A percentile compares a stretch with the other conserved stretches of the same genome.
phyloP scores from a whole-genome alignment of 768 basidiomycete species.

The Mycena amicta region DNA sequence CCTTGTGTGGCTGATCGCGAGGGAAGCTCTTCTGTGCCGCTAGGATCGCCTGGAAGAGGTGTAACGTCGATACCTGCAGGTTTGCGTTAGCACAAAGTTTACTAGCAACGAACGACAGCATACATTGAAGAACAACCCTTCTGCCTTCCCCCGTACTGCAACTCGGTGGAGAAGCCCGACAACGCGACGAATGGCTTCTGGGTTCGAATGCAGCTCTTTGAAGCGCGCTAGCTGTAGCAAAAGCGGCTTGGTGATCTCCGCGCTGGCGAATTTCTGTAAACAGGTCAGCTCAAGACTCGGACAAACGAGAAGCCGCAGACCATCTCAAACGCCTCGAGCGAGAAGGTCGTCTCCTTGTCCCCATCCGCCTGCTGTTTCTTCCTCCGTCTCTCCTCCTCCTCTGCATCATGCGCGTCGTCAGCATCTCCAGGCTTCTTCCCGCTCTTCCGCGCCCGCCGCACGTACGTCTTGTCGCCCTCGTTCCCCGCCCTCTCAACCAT shows the following conservation, averaged over 20 bases:
- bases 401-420: conserved; percentile 63
- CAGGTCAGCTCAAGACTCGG: conserved; percentile 5
- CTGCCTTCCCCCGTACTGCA: conserved; percentile 87
- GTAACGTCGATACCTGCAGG: conserved; percentile 81
- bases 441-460: conserved; percentile 64
- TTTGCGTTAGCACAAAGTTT: conserved; percentile 34
- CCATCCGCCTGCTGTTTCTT: conserved; percentile 65
- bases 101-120: conserved; percentile 24
- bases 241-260: conserved; percentile 84
- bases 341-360: conserved; percentile 84
- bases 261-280: conserved; percentile 82
- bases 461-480: conserved; percentile 72
- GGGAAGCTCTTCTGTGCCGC: conserved; percentile 81
- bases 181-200: conserved; percentile 88
- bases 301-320: conserved; percentile 46
- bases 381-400: conserved; percentile 55
- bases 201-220: conserved; percentile 67
- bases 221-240: conserved; percentile 82
- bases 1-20: conserved; percentile 76
- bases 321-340: conserved; percentile 88
- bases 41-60: conserved; percentile 86
- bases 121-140: conserved; percentile 95
- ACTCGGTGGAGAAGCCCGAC: conserved; percentile 90
- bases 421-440: conserved; percentile 59
- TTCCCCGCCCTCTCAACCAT: conserved; percentile 92